Percentiles rank a stretch among this genome's conserved stretches.
phyloP scores from a whole-genome alignment of 305 asterid genomes.

The Rubia occidens region DNA sequence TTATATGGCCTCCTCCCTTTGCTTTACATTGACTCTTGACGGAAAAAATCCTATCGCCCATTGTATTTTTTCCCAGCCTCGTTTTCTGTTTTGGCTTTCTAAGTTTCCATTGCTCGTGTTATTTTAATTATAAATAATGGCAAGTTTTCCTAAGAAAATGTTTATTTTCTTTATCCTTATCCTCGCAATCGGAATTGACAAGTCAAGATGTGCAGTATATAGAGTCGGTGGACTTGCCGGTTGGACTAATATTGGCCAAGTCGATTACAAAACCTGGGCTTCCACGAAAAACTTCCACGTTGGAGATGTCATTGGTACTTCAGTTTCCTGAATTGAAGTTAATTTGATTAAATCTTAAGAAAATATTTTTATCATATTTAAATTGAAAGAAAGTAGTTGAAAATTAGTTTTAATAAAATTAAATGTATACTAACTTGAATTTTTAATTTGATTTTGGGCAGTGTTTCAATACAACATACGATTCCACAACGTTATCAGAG shows the following conservation, averaged over 20 bases:
- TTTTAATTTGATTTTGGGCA: conserved; percentile 10
- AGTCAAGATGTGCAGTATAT: conserved; percentile 24
- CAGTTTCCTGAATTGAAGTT: no score
- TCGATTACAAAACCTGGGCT: conserved; percentile 47
- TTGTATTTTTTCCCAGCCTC: neutral
- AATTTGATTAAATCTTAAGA: no score
- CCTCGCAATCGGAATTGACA: neutral
- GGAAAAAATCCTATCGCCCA: no score
- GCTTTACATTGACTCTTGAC: no score
- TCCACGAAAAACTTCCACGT: conserved; percentile 32
- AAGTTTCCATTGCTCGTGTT: no score
- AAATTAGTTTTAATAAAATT: no score
- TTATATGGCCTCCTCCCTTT: no score
- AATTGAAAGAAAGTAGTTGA: no score
- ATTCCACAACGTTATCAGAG: conserved; percentile 46
- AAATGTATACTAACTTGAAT: neutral
- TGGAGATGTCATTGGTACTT: conserved; percentile 44
- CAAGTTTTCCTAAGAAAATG: neutral
- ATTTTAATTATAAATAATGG: neutral
- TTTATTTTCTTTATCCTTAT: neutral
- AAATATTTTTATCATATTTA: no score
- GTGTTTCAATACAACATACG: conserved; percentile 50
- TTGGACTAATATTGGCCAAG: conserved; percentile 32
- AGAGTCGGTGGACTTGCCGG: conserved; percentile 44
- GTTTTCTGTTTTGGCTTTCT: neutral